A percentile compares a stretch with the other conserved stretches of the same genome.
These are phyloP conservation scores for Aphanomyces invadans DNA, from an alignment of 352 stramenopile genomes.

Conservation along the genomic window DNA sequence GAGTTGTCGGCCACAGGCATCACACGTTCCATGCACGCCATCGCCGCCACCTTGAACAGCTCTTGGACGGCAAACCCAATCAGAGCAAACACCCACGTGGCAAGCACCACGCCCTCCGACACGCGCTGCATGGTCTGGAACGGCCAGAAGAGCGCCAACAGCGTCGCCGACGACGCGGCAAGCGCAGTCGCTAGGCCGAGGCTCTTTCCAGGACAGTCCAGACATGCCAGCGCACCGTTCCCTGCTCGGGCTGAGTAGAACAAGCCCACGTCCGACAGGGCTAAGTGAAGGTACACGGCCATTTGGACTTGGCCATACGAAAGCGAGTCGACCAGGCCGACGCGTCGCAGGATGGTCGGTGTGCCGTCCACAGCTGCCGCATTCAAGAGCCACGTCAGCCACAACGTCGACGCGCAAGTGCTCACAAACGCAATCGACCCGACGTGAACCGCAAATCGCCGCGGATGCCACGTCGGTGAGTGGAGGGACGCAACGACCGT, in stretches of 20 bases:
- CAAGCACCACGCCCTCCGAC: conserved; percentile 52
- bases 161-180: conserved; percentile 68
- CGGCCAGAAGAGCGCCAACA: conserved; percentile 81
- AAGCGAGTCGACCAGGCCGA: conserved; percentile 44
- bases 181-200: conserved; percentile 67
- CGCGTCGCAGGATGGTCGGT: conserved; percentile 60
- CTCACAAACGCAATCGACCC: conserved; percentile 59
- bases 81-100: conserved; percentile 87
- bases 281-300: conserved; percentile 93
- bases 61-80: conserved; percentile 86
- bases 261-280: conserved; percentile 89
- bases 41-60: conserved; percentile 54
- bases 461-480: conserved; percentile 66
- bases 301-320: conserved; percentile 86
- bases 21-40: conserved; percentile 43
- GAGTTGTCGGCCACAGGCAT: conserved; percentile 44
- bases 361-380: too few species aligned
- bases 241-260: conserved; percentile 84
- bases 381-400: conserved; percentile 80
- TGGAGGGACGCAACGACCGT: conserved; percentile 62
- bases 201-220: conserved; percentile 54
- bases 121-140: conserved; percentile 73
- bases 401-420: conserved; percentile 74
- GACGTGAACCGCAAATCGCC: conserved; percentile 50
- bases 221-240: conserved; percentile 67